Evolutionary conservation across 805 yeast genomes (phyloP).

Genomic region (Yamadazyma sp.): DNA sequence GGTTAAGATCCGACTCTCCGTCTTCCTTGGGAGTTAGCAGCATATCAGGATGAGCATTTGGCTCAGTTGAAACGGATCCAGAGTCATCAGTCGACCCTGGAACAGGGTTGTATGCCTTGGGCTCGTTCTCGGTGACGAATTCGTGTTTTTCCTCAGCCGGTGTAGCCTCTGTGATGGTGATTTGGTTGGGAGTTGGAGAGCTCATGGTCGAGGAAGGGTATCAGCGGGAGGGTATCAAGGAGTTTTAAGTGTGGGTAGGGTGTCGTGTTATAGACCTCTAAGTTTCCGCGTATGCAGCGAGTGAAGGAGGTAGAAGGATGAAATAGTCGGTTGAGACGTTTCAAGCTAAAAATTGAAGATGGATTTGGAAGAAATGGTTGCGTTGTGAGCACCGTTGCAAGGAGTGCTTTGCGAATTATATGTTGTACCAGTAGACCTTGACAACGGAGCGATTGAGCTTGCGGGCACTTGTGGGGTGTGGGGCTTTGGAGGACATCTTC

Average conservation of each 20-base stretch:
- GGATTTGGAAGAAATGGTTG: conserved; percentile 3
- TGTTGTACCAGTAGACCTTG: too few relatives aligned
- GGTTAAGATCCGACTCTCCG: conserved; percentile 7
- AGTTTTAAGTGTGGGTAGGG: neutral
- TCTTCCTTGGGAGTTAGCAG: conserved; percentile 9
- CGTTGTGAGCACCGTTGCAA: conserved; percentile 5
- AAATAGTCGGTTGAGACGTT: conserved; percentile 1
- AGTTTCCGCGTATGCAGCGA: too few relatives aligned
- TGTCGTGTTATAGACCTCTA: too few relatives aligned
- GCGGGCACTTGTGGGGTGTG: too few relatives aligned
- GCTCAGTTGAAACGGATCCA: conserved; percentile 17
- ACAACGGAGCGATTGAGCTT: neutral
- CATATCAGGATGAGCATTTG: conserved; percentile 18
- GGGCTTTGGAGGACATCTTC: too few relatives aligned
- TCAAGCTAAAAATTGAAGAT: conserved; percentile 3
- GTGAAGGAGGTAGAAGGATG: neutral
- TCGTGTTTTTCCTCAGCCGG: conserved; percentile 14
- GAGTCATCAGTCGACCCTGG: conserved; percentile 1
- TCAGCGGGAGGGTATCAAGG: neutral
- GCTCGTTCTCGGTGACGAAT: conserved; percentile 8
- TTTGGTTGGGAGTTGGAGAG: neutral
- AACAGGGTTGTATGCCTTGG: conserved; percentile 1
- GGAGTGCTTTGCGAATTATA: too few relatives aligned
- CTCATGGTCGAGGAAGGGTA: neutral
- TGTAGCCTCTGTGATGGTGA: conserved; percentile 15